phyloP scores from a whole-genome alignment of 768 basidiomycete species.

The Tulasnella sp. region DNA sequence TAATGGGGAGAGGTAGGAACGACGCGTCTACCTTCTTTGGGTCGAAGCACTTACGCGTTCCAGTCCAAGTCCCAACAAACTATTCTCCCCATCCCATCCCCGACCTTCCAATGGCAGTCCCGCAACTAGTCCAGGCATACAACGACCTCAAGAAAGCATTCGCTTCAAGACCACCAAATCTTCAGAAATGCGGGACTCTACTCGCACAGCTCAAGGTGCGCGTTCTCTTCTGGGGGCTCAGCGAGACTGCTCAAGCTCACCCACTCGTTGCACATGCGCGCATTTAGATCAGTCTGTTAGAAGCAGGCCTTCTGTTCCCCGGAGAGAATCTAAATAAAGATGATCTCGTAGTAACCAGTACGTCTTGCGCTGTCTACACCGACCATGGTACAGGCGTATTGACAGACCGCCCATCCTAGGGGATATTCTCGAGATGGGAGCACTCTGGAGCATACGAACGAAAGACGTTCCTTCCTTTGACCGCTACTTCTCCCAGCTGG shows the following conservation, averaged over 20 bases:
- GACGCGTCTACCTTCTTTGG: conserved; percentile 33
- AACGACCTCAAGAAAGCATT: conserved; percentile 70
- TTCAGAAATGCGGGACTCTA: conserved; percentile 64
- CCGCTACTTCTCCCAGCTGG: conserved; percentile 90
- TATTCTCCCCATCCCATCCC: conserved; percentile 35
- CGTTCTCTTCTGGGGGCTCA: background rate
- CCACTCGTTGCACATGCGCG: background rate
- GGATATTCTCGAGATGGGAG: conserved; percentile 94
- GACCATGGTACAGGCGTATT: background rate
- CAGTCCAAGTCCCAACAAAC: conserved; percentile 32
- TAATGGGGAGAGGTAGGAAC: conserved; percentile 43
- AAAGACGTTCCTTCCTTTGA: conserved; percentile 92
- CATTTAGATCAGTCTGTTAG: conserved; percentile 70
- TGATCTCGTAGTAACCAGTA: conserved; percentile 76
- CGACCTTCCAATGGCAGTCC: conserved; percentile 51
- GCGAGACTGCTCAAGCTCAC: background rate
- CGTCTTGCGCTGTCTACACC: conserved; percentile 42
- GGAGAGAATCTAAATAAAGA: conserved; percentile 61
- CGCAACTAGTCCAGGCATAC: conserved; percentile 63
- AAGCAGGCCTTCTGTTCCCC: conserved; percentile 78
- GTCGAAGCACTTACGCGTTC: conserved; percentile 31
- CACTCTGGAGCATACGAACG: conserved; percentile 88
- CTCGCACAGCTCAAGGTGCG: conserved; percentile 77
- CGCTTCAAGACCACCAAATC: conserved; percentile 63
- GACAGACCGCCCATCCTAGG: conserved; percentile 53